These are phyloP conservation scores for Pyrrhoderma noxium DNA, from an alignment of 1,284 basidiomycete genomes.

Conservation along the genomic window DNA sequence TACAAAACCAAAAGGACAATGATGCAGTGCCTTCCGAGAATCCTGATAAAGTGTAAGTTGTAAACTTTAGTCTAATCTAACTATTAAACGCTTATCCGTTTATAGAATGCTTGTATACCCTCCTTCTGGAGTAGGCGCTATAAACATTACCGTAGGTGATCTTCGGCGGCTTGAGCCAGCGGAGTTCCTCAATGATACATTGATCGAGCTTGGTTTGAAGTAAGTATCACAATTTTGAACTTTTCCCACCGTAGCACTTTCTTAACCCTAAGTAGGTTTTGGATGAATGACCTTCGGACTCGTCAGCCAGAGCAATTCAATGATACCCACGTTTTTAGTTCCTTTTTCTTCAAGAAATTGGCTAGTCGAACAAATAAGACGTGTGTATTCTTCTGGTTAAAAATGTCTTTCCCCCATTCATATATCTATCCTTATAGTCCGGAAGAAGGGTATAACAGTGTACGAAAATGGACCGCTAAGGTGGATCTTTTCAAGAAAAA, in stretches of 20 bases:
- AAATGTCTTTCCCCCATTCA: slow-evolving; percentile 8
- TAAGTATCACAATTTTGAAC: slow-evolving; percentile 26
- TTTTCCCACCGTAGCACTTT: neutral
- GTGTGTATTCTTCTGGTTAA: slow-evolving; percentile 40
- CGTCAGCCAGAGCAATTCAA: slow-evolving; percentile 56
- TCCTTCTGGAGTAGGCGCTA: slow-evolving; percentile 55
- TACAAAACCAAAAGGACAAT: neutral
- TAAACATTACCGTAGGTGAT: slow-evolving; percentile 78
- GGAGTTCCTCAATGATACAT: slow-evolving; percentile 91
- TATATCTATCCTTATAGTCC: slow-evolving; percentile 30
- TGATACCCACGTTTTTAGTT: slow-evolving; percentile 87
- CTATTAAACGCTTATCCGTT: neutral
- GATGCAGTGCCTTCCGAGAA: neutral
- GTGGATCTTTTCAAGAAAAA: slow-evolving; percentile 86
- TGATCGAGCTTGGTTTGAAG: slow-evolving; percentile 95
- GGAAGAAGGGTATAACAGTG: slow-evolving; percentile 71
- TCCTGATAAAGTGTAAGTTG: slow-evolving; percentile 57
- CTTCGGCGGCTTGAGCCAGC: slow-evolving; percentile 62
- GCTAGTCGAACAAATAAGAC: slow-evolving; percentile 45
- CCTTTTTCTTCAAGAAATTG: slow-evolving; percentile 97
- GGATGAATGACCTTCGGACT: slow-evolving; percentile 51
- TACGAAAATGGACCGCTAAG: slow-evolving; percentile 91
- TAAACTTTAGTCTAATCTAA: slow-evolving; percentile 1
- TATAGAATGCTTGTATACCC: slow-evolving; percentile 73
- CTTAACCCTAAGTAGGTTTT: slow-evolving; percentile 42